Evolutionary conservation across 768 basidiomycete genomes (phyloP), one percentile per base, ranked within the genome.

Genomic region (Lactarius pseudohatsudake): DNA sequence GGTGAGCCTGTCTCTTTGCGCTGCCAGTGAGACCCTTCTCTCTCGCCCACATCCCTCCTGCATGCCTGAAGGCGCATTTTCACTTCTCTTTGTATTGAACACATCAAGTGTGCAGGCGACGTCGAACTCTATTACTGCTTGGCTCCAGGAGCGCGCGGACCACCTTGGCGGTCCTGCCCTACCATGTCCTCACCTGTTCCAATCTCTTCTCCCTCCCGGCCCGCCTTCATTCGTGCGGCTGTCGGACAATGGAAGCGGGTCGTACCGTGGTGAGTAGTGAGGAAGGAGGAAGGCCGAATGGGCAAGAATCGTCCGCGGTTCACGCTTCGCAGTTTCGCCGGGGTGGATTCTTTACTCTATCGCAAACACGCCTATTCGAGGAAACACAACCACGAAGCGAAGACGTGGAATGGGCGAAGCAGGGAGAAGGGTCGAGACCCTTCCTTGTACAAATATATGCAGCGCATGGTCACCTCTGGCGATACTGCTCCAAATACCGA

Each of bases 241-340:
- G n/a, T 58, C 57, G 61, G 65, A 59, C 47, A 61, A 66, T 41
- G 38, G 22, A n/a, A 50, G 30, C 38, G 47, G 30, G 28, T 53
- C 38, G 30, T n/a, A 34, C 15, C 36, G 47, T 36, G 65, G 60
- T 38, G 4, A 38, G 11, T 38, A 38, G 36, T 22, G 28, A 22
- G 58, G 32, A 56, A 56, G 36, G 38, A 28, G 43, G 54, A n/a
- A 47, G 30, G 16, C 45, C 60, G 59, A 66, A 45, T 28, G 60
- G 26, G 13, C 6, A 53, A 53, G 22, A 40, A 43, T 10, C 13
- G 41, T 41, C 56, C 65, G 56, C 36, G 38, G 61, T 58, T 57
- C 5, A 30, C 50, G 13, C 15, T 36, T 61, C n/a, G 32, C 45
- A 57, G 38, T n/a, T 30, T 54, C 20, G 26, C 47, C 40, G 61